Percentiles rank a stretch among this genome's conserved stretches.
phyloP scores from a whole-genome alignment of 192 early-diverging fungal species.

The Gryganskiella cystojenkinii region DNA sequence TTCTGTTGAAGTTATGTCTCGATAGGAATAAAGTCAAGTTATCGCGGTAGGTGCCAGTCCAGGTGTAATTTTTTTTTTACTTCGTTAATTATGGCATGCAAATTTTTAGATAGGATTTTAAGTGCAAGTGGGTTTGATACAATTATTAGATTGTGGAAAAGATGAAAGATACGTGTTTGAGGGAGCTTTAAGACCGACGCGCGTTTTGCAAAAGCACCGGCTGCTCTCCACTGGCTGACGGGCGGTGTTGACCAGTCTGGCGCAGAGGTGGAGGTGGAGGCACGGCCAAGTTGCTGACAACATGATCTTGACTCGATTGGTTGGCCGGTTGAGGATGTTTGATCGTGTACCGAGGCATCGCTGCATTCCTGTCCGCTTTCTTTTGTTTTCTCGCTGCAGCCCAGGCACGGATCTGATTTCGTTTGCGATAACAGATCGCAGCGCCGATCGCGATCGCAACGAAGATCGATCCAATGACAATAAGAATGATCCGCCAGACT shows the following conservation, averaged over 20 bases:
- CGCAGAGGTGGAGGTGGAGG: slow-evolving; percentile 14
- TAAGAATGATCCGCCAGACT: slow-evolving; percentile 61
- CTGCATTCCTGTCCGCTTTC: not conserved
- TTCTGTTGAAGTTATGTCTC: no score
- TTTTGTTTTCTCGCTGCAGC: slow-evolving; percentile 16
- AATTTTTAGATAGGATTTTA: no score
- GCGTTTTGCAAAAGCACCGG: slow-evolving; percentile 28
- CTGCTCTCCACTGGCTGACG: slow-evolving; percentile 13
- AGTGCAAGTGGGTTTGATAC: no score
- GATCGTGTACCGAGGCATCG: not conserved
- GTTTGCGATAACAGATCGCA: slow-evolving; percentile 30
- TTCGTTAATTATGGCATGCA: no score
- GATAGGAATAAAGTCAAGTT: no score
- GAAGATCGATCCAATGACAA: slow-evolving; percentile 55
- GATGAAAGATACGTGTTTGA: not conserved
- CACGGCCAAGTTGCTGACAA: not conserved
- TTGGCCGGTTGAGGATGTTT: not conserved
- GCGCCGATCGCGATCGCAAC: slow-evolving; percentile 43
- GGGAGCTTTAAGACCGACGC: not conserved
- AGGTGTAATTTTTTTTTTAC: no score
- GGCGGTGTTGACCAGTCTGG: slow-evolving; percentile 9
- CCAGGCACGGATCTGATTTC: slow-evolving; percentile 49
- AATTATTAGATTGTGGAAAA: not conserved
- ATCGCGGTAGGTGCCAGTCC: no score
- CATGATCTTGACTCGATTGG: slow-evolving; percentile 2